These are phyloP conservation scores for Sideroxylon spinosum DNA, from an alignment of 179 eudicot genomes.

Conservation along the genomic window DNA sequence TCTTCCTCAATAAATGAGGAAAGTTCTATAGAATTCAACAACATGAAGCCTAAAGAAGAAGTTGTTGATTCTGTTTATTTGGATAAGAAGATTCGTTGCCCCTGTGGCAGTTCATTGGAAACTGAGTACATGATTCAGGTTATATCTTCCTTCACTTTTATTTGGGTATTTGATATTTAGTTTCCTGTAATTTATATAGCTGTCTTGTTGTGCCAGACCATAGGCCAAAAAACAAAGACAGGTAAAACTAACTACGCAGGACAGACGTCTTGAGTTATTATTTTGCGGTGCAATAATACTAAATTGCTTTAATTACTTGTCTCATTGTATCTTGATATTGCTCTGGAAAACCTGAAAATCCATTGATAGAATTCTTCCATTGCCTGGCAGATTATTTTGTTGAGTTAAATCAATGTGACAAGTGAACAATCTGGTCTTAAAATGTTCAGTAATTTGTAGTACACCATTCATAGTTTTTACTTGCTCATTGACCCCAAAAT, in stretches of 20 bases:
- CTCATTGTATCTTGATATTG: neutral
- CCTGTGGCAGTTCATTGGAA: conserved; percentile 42
- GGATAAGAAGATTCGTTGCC: conserved; percentile 39
- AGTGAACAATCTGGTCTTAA: neutral
- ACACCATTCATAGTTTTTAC: neutral
- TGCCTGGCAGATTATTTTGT: neutral
- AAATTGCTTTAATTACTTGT: neutral
- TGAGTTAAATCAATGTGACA: neutral
- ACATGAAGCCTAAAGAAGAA: conserved; percentile 38
- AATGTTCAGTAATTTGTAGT: neutral
- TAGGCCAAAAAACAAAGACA: neutral
- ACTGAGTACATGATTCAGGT: conserved; percentile 46
- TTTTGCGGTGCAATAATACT: neutral
- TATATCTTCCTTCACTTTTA: neutral
- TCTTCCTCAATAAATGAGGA: conserved; percentile 13
- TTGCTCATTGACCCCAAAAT: neutral
- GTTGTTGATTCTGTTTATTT: conserved; percentile 26
- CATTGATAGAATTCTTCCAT: neutral
- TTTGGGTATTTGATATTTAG: conserved; percentile 7
- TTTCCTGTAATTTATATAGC: conserved; percentile 2
- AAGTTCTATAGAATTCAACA: conserved; percentile 14
- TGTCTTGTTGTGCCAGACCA: neutral
- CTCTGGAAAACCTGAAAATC: neutral
- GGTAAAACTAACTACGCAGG: neutral
- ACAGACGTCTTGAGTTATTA: neutral